Evolutionary conservation across 139 green algal species (phyloP), one percentile per base, ranked within the genome.

Genomic region (Tetradesmus lagerheimii): DNA sequence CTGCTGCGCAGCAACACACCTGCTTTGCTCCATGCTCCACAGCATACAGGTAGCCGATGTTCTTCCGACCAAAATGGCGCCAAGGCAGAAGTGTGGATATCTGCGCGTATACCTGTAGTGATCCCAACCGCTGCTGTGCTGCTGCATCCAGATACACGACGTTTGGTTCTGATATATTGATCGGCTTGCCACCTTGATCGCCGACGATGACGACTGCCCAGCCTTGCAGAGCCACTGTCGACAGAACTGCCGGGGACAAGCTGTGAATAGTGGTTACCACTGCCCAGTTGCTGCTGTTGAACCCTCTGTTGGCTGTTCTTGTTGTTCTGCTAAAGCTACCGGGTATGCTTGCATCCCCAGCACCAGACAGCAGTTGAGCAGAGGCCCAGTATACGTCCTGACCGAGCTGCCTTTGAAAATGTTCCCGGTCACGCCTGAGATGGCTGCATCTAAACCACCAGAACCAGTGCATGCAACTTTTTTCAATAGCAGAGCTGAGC

Each of bases 31-130:
- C 80, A 86, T 86, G 43, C 15, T 25, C 14, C 9, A 86, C 43
- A 25, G 80, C 80, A 29, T 76, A 86, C 8, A 86, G 45, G 35
- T 86, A 86, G 27, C 80, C 80, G 0, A 86, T 23, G 47, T 86
- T 86, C 45, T 86, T 86, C 2, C 80, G 41, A 23, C 80, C 80
- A 74, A 86, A 86, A 18, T 86, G 80, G 8, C 29, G 29, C 80
- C 80, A 86, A 31, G 80, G 80, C 27, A 86, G 47, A 6, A 86
- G 31, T 18, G 2, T 39, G 20, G 53, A 71, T 35, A 86, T 3
- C 4, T 11, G 2, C 11, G 11, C 43, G 15, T 75, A 86, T 12
- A 15, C 1, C 29, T 5, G 16, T n/a, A n/a, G n/a, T n/a, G n/a
- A n/a, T 34, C 16, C 80, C 29, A 71, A 29, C 16, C 27, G 29